A percentile compares a stretch with the other conserved stretches of the same genome.
phyloP scores from a whole-genome alignment of 2,329 filamentous ascomycete species.

The Sarocladium oryzae region DNA sequence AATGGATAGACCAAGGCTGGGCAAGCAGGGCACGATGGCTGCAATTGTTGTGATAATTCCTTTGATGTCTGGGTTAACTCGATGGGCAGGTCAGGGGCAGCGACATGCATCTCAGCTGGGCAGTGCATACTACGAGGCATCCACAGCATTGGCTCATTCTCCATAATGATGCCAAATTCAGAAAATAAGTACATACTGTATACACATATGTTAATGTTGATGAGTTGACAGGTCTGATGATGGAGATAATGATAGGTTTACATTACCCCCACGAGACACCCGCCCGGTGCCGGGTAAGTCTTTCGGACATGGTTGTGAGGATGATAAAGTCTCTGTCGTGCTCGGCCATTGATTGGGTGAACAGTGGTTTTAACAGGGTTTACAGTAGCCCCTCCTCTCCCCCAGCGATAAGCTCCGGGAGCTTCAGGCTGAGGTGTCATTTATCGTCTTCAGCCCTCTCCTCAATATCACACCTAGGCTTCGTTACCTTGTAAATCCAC shows the following conservation, averaged over 20 bases:
- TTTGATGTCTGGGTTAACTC: too few relatives aligned
- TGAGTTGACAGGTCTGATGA: not conserved
- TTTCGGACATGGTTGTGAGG: not conserved
- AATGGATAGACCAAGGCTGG: too few relatives aligned
- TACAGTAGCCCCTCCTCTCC: not conserved
- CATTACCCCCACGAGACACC: not conserved
- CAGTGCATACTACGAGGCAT: too few relatives aligned
- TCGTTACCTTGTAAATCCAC: not conserved
- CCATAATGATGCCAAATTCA: too few relatives aligned
- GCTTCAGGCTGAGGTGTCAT: constrained; percentile 5
- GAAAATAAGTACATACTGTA: too few relatives aligned
- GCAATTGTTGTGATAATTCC: too few relatives aligned
- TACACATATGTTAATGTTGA: too few relatives aligned
- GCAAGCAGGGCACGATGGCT: too few relatives aligned
- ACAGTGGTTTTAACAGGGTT: not conserved
- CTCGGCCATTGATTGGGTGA: constrained; percentile 1
- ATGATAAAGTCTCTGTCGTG: not conserved
- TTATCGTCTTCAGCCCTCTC: not conserved
- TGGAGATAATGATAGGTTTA: not conserved
- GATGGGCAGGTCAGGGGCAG: too few relatives aligned
- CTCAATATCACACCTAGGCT: not conserved
- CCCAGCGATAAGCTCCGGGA: not conserved
- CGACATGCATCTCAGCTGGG: too few relatives aligned
- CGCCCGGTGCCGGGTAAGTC: not conserved
- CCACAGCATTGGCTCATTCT: too few relatives aligned